These are phyloP conservation scores for Cytospora piceicola DNA, from an alignment of 2,329 filamentous ascomycete genomes.

Conservation along the genomic window DNA sequence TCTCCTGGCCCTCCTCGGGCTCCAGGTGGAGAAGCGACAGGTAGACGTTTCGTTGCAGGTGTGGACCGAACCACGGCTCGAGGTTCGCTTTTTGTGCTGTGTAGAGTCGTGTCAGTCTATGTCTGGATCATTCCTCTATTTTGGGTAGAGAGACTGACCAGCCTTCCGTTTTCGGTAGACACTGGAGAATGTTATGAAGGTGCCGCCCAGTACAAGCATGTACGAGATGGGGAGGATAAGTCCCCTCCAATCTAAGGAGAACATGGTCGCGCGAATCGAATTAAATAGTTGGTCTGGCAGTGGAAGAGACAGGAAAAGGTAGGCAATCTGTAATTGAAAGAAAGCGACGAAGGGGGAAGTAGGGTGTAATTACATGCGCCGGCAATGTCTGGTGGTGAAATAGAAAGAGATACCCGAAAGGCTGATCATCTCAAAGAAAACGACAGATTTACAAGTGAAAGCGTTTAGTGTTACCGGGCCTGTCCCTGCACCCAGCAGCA, in stretches of 20 bases:
- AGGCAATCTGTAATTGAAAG: slow-evolving; percentile 1
- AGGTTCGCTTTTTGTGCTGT: slow-evolving; percentile 79
- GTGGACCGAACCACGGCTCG: slow-evolving; percentile 90
- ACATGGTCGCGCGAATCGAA: slow-evolving; percentile 45
- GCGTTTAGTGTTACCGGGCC: slow-evolving; percentile 7
- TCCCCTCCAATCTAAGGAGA: slow-evolving; percentile 76
- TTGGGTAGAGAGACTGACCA: slow-evolving; percentile 52
- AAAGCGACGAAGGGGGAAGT: slow-evolving; percentile 5
- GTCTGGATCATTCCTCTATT: not conserved
- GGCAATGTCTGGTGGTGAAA: slow-evolving; percentile 6
- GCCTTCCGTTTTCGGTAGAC: slow-evolving; percentile 94
- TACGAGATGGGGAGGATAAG: slow-evolving; percentile 89
- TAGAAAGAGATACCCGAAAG: not conserved
- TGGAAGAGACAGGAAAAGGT: not conserved
- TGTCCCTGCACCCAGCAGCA: slow-evolving; percentile 4
- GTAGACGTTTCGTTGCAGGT: slow-evolving; percentile 93
- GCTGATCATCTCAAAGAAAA: slow-evolving; percentile 16
- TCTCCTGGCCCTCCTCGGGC: slow-evolving; percentile 64
- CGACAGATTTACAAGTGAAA: slow-evolving; percentile 24
- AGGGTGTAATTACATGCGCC: slow-evolving; percentile 10
- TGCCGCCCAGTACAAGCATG: slow-evolving; percentile 82
- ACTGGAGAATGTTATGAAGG: slow-evolving; percentile 87
- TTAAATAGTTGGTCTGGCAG: not conserved
- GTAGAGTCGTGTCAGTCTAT: slow-evolving; percentile 62
- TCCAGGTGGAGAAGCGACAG: slow-evolving; percentile 85